Evolutionary conservation across 1,284 basidiomycete genomes (phyloP).

Genomic region (Ustilago crameri): DNA sequence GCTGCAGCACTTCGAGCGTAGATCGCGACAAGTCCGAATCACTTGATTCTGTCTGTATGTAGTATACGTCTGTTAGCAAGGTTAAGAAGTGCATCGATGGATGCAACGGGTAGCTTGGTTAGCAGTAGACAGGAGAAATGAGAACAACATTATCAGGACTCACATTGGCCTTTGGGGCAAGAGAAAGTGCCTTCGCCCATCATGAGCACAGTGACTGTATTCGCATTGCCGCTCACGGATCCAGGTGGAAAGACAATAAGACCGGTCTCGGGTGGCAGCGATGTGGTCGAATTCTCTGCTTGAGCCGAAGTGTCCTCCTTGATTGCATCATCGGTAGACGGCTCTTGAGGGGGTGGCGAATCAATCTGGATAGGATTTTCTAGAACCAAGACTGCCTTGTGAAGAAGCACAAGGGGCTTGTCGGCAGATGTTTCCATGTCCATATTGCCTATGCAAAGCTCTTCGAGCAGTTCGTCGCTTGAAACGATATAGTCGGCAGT

Average conservation of each 20-base stretch:
- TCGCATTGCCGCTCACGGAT: conserved; percentile 26
- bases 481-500: conserved; percentile 69
- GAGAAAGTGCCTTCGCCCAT: conserved; percentile 87
- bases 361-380: conserved; percentile 39
- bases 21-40: not conserved
- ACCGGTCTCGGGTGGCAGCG: conserved; percentile 73
- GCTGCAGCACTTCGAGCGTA: conserved; percentile 16
- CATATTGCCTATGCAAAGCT: conserved; percentile 4
- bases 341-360: not conserved
- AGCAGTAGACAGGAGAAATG: not conserved
- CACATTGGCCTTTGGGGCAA: conserved; percentile 75
- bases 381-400: conserved; percentile 40
- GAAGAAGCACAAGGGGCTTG: conserved; percentile 9
- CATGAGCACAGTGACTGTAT: conserved; percentile 74
- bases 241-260: conserved; percentile 85
- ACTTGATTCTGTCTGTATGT: conserved; percentile 32
- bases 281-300: not conserved
- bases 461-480: conserved; percentile 70
- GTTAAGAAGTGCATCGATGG: not conserved
- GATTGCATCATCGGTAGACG: not conserved
- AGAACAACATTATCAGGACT: conserved; percentile 6
- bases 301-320: not conserved
- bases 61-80: conserved; percentile 37
- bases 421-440: not conserved
- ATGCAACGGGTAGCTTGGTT: not conserved